Evolutionary conservation across 2,329 filamentous ascomycete genomes (phyloP), one percentile per base, ranked within the genome.

Genomic region (Metarhizium brunneum): DNA sequence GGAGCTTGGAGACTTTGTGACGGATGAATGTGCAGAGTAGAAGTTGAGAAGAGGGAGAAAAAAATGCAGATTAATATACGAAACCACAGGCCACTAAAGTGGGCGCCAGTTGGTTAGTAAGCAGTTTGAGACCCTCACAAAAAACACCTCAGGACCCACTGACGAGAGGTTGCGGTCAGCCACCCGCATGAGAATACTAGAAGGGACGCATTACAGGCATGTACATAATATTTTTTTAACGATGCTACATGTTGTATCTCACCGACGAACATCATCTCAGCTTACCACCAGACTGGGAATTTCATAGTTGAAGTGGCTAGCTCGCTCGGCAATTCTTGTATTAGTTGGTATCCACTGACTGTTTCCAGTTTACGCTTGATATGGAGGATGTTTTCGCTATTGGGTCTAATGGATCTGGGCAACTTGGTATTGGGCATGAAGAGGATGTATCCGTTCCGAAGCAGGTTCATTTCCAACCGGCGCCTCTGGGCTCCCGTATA

Each of bases 341-440:
- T 20, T 16, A 7, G n/a, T 45, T 20, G 42, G n/a, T 45, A 4
- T 11, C 32, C 11, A 20, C 42, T 6, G 16, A 16, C 16, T 18
- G 10, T 45, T 45, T 45, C 42, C 6, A 45, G n/a, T 14, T 16
- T 40, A 45, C 6, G 10, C 3, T n/a, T 16, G 35, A 48, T 47
- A 71, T 83, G 78, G 68, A 75, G n/a, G 69, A 72, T 2, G 66
- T 89, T 18, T 88, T 85, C 63, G 80, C 87, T 2, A 76, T 91
- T 50, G 88, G 88, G 36, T 92, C 88, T 4, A 92, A 92, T 64
- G 85, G 87, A 48, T 89, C 84, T 1, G 86, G 86, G 38, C 88
- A 92, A 66, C 76, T 92, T 10, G 87, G 85, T 45, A 79, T 90
- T 56, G 82, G 82, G 20, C 87, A 90, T 68, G 77, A 75, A 58